Conservation (phyloP, 805 yeast genomes). For the Kockiozyma suomiensis region DNA sequence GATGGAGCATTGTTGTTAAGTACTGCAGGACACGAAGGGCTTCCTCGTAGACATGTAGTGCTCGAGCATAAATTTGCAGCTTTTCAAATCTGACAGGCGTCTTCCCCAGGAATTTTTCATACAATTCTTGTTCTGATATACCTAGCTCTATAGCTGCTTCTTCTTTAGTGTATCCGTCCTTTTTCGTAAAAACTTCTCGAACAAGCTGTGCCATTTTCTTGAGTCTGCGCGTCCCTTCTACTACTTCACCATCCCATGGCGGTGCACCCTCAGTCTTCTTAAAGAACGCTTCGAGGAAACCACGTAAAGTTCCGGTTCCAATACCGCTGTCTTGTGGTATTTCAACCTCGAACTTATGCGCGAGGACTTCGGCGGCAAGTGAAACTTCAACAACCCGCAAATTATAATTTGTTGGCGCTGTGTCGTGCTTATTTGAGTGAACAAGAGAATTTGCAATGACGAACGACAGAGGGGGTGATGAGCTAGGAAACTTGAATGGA, state of each 20-base stretch:
- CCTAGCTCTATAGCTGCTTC: slow-evolving; percentile 52
- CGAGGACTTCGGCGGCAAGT: slow-evolving; percentile 62
- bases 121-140: slow-evolving; percentile 49
- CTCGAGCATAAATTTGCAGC: slow-evolving; percentile 58
- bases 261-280: slow-evolving; percentile 48
- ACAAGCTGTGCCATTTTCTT: slow-evolving; percentile 36
- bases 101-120: slow-evolving; percentile 49
- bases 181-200: slow-evolving; percentile 48
- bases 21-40: slow-evolving; percentile 60
- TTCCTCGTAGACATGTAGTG: slow-evolving; percentile 66
- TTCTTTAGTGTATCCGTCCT: slow-evolving; percentile 54
- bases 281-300: slow-evolving; percentile 56
- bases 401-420: slow-evolving; percentile 71
- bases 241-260: slow-evolving; percentile 46
- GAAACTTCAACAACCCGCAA: slow-evolving; percentile 73
- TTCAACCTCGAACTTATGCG: slow-evolving; percentile 54
- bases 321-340: slow-evolving; percentile 41
- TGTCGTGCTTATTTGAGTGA: slow-evolving; percentile 66
- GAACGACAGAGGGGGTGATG: slow-evolving; percentile 50
- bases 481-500: slow-evolving; percentile 51
- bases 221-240: slow-evolving; percentile 30
- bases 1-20: slow-evolving; percentile 46
- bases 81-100: slow-evolving; percentile 60
- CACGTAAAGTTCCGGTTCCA: slow-evolving; percentile 61
- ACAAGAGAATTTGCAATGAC: slow-evolving; percentile 66